phyloP scores from a whole-genome alignment of 257 asterid genomes.

The Voacanga thouarsii region DNA sequence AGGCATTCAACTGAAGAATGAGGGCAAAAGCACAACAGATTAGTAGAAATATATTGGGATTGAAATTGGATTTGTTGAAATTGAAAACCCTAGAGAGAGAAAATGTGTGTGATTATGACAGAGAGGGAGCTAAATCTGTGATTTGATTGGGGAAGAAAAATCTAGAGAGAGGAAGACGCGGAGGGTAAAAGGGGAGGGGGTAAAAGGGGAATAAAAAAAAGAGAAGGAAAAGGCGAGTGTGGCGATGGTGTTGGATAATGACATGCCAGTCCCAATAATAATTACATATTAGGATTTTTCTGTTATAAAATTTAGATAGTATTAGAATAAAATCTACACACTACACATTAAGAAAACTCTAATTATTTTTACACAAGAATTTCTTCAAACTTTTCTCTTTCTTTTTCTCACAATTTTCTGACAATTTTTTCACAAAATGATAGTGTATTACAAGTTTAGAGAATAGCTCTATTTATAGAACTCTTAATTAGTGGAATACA shows the following conservation, averaged over 20 bases:
- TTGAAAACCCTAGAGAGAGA: constrained; percentile 45
- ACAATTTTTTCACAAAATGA: no score
- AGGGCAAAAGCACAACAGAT: neutral
- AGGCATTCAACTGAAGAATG: constrained; percentile 21
- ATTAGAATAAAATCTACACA: no score
- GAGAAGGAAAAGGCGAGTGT: neutral
- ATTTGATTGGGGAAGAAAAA: constrained; percentile 35
- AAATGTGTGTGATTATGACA: neutral
- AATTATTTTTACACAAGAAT: no score
- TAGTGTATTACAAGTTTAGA: no score
- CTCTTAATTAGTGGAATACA: no score
- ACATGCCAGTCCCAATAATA: neutral
- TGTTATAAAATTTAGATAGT: no score
- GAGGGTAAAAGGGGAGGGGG: constrained; percentile 18
- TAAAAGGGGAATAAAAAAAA: neutral
- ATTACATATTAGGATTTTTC: neutral
- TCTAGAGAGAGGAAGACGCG: constrained; percentile 24
- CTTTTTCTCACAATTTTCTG: no score
- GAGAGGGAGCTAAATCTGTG: constrained; percentile 14
- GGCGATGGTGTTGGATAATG: neutral
- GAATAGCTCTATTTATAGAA: no score
- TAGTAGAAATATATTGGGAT: neutral
- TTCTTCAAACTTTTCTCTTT: no score
- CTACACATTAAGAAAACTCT: no score
- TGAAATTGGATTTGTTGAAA: constrained; percentile 22